Evolutionary conservation across 176 grass and related monocot species (phyloP), one percentile per base, ranked within the genome.

Genomic region (Thalia dealbata): DNA sequence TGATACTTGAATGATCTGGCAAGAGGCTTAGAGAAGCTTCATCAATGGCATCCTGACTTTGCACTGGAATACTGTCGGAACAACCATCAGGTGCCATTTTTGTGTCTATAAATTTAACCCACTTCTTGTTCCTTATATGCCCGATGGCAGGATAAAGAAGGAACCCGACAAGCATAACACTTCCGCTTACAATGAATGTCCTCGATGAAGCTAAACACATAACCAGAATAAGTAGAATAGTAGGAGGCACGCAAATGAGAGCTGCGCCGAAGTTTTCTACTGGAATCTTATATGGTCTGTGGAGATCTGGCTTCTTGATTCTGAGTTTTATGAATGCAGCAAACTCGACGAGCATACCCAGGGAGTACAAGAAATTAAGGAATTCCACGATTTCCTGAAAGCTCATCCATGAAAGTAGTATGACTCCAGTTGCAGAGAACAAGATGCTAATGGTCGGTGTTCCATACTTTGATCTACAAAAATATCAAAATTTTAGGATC

Each of bases 381-480:
- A 93, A 81, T 69, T 97, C 90, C 72, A 97, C 55, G 55, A 97
- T 97, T 80, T 93, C 82, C 75, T 99, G 95, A 71, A 97, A 97
- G 74, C 85, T 97, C 95, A 97, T 91, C 78, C 84, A 88, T 42
- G 95, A 97, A 21, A 97, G 78, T 4, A 93, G 64, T 66, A 97
- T 67, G 18, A 97, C 87, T 24, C 95, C 95, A 13, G 74, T 79
- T 46, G 95, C 90, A 2, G 90, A 97, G 79, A 81, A 80, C 19
- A 97, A 67, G 76, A 97, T 97, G 90, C 95, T 91, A 74, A 76
- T 77, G 73, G 90, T 97, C 9, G 95, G 95, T 45, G 87, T 93
- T 3, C 93, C 93, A 67, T 97, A 74, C 73, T 50, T 85, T 14
- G 89, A 92, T 52, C 93, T 96, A 69, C 67, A 78, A 63, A 79